Evolutionary conservation across 441 rosid species (phyloP), one percentile per base, ranked within the genome.

Genomic region (Capsella rubella): DNA sequence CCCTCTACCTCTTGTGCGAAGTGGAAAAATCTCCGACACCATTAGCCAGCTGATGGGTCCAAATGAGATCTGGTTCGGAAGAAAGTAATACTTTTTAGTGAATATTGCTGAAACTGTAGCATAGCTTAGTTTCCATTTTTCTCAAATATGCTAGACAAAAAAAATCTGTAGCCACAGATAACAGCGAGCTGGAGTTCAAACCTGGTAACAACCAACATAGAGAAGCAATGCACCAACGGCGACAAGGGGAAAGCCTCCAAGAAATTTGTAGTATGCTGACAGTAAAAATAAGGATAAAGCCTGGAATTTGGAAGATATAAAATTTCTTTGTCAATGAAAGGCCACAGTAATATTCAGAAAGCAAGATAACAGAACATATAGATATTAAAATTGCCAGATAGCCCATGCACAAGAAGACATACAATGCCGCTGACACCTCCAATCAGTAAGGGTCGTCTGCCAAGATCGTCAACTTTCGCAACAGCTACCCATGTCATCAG

Each of bases 41-140:
- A 95, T 95, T 62, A 95, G 89, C 97, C 99, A 92, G 79, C 99
- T 95, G 81, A 95, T 92, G 13, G 99, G 97, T 71, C 99, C 99
- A 62, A 92, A 92, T 8, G 97, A 95, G 73, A 92, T 82, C 97
- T 92, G 84, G 79, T 42, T 62, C 4, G 40, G 47, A 54, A 57
- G 61, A 78, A 61, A 49, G 55, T 40, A 51, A 18, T 10, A 39
- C 58, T 61, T 13, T 34, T 3, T 3, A 28, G 27, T 54, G 45
- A 57, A 40, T 18, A 10, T 8, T 11, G 61, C 55, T 64, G 32
- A 62, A 35, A 70, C 31, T 13, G 56, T 25, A 8, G 18, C 42
- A 35, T 14, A n/a, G 39, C n/a, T 3, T 37, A 59, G 18, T 39
- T 67, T 71, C 31, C 69, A 64, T 8, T 65, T 35, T 35, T 58